These are phyloP conservation scores for Musa acuminata DNA, from an alignment of 176 grass and related monocot species.

Conservation along the genomic window DNA sequence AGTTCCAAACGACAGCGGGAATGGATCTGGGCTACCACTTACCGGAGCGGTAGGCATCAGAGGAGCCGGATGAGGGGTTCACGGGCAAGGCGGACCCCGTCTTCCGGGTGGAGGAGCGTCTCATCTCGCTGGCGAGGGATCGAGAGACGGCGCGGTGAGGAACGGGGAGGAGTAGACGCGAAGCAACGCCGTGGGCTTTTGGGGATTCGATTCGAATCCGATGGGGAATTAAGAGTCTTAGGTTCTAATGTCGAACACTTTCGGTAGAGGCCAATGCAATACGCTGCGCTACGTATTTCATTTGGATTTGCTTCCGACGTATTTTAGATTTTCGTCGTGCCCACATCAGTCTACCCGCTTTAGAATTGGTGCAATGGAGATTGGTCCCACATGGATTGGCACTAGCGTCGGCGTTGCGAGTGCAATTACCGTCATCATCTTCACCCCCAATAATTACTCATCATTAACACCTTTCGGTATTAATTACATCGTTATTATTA, in stretches of 20 bases:
- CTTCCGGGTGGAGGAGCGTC: slow-evolving; percentile 18
- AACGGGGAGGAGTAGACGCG: neutral
- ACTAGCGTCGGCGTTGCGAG: too few relatives aligned
- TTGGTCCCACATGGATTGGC: too few relatives aligned
- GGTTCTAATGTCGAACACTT: neutral
- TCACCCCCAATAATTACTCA: too few relatives aligned
- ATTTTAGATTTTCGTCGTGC: too few relatives aligned
- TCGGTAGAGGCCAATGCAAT: too few relatives aligned
- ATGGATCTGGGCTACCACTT: neutral
- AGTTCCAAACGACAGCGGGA: neutral
- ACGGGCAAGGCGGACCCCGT: slow-evolving; percentile 6
- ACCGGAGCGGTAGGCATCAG: slow-evolving; percentile 10
- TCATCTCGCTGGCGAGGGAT: slow-evolving; percentile 10
- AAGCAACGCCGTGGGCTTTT: neutral
- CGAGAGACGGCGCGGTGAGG: neutral
- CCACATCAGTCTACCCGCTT: too few relatives aligned
- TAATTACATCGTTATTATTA: neutral
- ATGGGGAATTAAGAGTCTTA: neutral
- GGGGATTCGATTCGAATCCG: slow-evolving; percentile 8
- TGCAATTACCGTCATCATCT: too few relatives aligned
- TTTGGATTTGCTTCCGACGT: too few relatives aligned
- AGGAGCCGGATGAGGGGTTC: slow-evolving; percentile 2
- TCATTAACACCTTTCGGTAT: neutral
- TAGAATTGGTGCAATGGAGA: too few relatives aligned
- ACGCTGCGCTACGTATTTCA: too few relatives aligned